Evolutionary conservation across 2,329 filamentous ascomycete species (phyloP).

Genomic region (Venturia oleaginea): DNA sequence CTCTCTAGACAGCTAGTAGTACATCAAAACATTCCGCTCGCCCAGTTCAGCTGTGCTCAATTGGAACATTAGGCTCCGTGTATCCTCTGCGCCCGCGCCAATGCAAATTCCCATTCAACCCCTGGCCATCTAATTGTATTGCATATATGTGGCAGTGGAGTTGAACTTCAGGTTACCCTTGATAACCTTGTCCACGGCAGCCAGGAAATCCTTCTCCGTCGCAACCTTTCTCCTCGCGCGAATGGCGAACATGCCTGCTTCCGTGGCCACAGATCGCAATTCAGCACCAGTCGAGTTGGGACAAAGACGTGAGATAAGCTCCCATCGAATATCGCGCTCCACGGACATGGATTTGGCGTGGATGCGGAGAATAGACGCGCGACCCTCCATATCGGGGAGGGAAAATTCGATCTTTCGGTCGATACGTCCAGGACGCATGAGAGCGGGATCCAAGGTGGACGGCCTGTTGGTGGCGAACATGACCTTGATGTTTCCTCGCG

Average conservation of each 20-base stretch:
- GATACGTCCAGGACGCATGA: slow-evolving; percentile 95
- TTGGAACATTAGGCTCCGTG: neutral
- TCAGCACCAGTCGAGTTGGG: slow-evolving; percentile 97
- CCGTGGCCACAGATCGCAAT: slow-evolving; percentile 89
- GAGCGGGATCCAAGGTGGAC: slow-evolving; percentile 87
- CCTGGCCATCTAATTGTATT: slow-evolving; percentile 71
- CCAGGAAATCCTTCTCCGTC: slow-evolving; percentile 97
- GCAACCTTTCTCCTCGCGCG: slow-evolving; percentile 92
- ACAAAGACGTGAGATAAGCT: slow-evolving; percentile 92
- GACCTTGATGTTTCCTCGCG: slow-evolving; percentile 96
- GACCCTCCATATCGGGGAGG: slow-evolving; percentile 89
- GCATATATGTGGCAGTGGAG: slow-evolving; percentile 94
- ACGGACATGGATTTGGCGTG: slow-evolving; percentile 99
- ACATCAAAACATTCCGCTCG: neutral
- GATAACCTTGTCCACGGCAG: slow-evolving; percentile 98
- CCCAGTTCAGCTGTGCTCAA: neutral
- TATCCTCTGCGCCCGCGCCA: neutral
- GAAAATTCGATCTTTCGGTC: slow-evolving; percentile 99
- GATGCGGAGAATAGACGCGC: slow-evolving; percentile 94
- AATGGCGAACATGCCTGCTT: slow-evolving; percentile 98
- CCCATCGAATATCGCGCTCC: slow-evolving; percentile 97
- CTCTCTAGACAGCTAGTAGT: neutral
- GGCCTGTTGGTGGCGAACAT: slow-evolving; percentile 99
- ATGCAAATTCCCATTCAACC: slow-evolving; percentile 7
- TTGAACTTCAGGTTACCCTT: slow-evolving; percentile 99